Evolutionary conservation across 1,284 basidiomycete species (phyloP).

Genomic region (Veloporphyrellus conicus): DNA sequence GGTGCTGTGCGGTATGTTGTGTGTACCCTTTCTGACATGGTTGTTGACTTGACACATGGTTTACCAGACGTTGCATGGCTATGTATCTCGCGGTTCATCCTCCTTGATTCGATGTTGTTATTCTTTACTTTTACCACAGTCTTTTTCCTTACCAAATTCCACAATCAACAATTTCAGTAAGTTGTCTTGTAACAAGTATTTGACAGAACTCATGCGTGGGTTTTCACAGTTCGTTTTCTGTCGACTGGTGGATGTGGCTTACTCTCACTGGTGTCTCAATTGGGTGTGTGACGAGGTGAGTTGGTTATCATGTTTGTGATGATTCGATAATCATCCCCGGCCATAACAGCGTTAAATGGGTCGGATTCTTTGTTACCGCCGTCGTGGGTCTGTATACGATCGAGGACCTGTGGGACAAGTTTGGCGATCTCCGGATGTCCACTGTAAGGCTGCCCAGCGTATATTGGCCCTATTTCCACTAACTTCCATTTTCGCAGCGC

Average conservation of each 20-base stretch:
- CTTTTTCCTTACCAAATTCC: slow-evolving; percentile 83
- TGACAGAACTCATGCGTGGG: too few relatives aligned
- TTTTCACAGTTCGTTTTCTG: slow-evolving; percentile 84
- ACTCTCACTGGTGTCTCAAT: slow-evolving; percentile 83
- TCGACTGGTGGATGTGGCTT: slow-evolving; percentile 91
- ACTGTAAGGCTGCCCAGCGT: too few relatives aligned
- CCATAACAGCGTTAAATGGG: too few relatives aligned
- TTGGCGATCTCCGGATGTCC: too few relatives aligned
- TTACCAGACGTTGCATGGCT: slow-evolving; percentile 87
- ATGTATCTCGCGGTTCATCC: slow-evolving; percentile 92
- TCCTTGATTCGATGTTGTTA: slow-evolving; percentile 94
- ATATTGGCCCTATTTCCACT: too few relatives aligned
- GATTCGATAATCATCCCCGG: too few relatives aligned
- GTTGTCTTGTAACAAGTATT: too few relatives aligned
- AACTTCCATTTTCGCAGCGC: too few relatives aligned
- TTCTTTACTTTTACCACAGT: slow-evolving; percentile 94
- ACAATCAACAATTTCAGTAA: too few relatives aligned
- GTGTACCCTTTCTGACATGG: background rate
- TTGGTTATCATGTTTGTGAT: too few relatives aligned
- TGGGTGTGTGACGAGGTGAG: too few relatives aligned
- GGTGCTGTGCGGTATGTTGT: slow-evolving; percentile 79
- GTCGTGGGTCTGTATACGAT: slow-evolving; percentile 86
- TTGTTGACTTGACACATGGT: background rate
- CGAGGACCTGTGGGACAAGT: slow-evolving; percentile 83
- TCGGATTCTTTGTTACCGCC: slow-evolving; percentile 97